Percentiles rank a stretch among this genome's conserved stretches.
Evolutionary conservation across 108 stramenopile species (phyloP).

Genomic region (Fistulifera solaris): DNA sequence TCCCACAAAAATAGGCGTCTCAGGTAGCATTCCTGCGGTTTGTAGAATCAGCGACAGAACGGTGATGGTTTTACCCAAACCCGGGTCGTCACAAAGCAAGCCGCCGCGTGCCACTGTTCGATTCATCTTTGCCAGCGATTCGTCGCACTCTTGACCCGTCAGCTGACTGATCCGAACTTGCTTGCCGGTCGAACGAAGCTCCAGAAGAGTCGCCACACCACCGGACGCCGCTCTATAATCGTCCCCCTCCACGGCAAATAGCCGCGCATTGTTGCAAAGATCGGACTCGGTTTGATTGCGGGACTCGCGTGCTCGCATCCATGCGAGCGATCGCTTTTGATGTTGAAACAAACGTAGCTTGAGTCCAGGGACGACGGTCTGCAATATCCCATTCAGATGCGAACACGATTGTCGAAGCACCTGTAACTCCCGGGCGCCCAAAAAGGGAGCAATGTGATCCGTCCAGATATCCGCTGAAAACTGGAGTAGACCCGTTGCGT

Average conservation of each 20-base stretch:
- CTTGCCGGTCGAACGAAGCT: neutral
- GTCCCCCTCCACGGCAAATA: constrained; percentile 20
- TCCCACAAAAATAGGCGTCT: too few species aligned
- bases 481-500: neutral
- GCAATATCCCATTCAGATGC: constrained; percentile 27
- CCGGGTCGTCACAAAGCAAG: constrained; percentile 69
- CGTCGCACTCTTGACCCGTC: constrained; percentile 4
- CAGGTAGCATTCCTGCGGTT: constrained; percentile 44
- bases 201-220: constrained; percentile 39
- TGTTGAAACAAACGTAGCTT: constrained; percentile 52
- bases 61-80: constrained; percentile 74
- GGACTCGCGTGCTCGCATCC: constrained; percentile 70
- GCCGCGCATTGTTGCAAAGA: neutral
- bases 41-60: constrained; percentile 66
- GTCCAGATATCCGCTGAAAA: constrained; percentile 48
- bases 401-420: constrained; percentile 43
- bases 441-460: constrained; percentile 38
- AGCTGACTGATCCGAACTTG: constrained; percentile 7
- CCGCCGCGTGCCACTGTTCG: constrained; percentile 31
- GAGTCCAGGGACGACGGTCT: constrained; percentile 58
- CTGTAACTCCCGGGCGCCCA: constrained; percentile 46
- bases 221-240: constrained; percentile 53
- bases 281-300: constrained; percentile 22
- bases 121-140: constrained; percentile 5
- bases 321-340: constrained; percentile 60